A percentile compares a stretch with the other conserved stretches of the same genome.
These are phyloP conservation scores for Quercus robur DNA, from an alignment of 306 rosid species.

Conservation along the genomic window DNA sequence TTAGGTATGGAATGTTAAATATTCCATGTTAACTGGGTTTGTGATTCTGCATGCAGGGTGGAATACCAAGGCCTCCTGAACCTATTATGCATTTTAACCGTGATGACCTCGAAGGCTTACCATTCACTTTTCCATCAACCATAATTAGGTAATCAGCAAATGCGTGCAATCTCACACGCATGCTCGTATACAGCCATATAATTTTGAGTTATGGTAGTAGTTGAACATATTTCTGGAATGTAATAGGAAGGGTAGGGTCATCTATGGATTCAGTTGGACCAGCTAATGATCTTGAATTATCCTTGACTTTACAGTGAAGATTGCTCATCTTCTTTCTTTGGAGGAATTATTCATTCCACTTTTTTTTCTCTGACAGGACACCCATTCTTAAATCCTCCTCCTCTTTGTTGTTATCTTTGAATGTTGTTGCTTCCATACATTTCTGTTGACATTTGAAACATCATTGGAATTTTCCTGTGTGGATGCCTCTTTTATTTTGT, in stretches of 20 bases:
- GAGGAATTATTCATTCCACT: conserved; percentile 15
- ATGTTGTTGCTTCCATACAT: background rate
- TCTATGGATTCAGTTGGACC: background rate
- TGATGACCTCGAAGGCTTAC: conserved; percentile 82
- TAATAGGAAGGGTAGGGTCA: too few species aligned
- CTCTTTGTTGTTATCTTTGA: background rate
- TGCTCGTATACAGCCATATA: conserved; percentile 7
- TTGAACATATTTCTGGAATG: too few species aligned
- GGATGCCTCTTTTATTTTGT: conserved; percentile 1
- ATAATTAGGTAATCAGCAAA: conserved; percentile 53
- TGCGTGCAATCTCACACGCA: background rate
- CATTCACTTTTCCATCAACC: conserved; percentile 72
- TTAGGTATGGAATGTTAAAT: conserved; percentile 16
- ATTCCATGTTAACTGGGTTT: conserved; percentile 20
- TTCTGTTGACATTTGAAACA: conserved; percentile 16
- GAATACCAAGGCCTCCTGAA: conserved; percentile 80
- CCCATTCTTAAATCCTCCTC: background rate
- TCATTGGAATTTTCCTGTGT: conserved; percentile 12
- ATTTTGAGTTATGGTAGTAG: background rate
- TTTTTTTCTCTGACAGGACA: conserved; percentile 8
- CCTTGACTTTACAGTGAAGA: background rate
- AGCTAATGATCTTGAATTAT: background rate
- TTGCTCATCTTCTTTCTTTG: conserved; percentile 4
- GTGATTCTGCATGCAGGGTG: conserved; percentile 65
- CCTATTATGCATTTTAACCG: conserved; percentile 71